Evolutionary conservation across 192 early-diverging fungal genomes (phyloP), one percentile per base, ranked within the genome.

Genomic region (Coemansia guatemalensis): DNA sequence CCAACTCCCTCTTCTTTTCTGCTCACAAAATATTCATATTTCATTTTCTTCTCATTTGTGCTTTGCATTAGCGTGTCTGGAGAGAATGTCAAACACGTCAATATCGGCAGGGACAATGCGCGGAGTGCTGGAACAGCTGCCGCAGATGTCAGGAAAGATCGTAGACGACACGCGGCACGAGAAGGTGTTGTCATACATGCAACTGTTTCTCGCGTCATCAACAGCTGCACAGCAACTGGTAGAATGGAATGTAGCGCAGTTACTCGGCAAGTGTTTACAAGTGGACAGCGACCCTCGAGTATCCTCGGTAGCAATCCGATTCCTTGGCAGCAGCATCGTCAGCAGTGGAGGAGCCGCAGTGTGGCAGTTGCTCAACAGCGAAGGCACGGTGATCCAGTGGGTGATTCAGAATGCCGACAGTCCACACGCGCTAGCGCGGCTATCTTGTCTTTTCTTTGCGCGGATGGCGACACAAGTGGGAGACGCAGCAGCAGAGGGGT

Each of bases 161-260:
- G 86, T 90, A 11, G 90, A 92, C 65, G 90, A 89, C 52, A 87
- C 90, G 3, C 73, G 88, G 17, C 85, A 92, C 70, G 90, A 92
- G 70, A 89, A 89, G 69, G 85, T 92, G 12, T 81, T 92, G 23
- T 86, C 88, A 0, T 87, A 88, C 58, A 69, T 91, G 69, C 54
- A 58, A 12, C 62, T 74, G 12, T 76, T 68, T 22, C 74, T 82
- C 25, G 44, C n/a, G 2, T 53, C 55, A 7, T 48, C 64, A 26
- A 21, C 14, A 4, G 62, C 65, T 3, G 62, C 60, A 0, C 33
- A 20, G 22, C 49, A 55, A 33, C 72, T 80, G 41, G 18, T 61
- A 7, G 60, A 32, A 14, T 79, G 77, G 77, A 27, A 62, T 21
- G 27, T 47, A 3, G 26, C 70, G 11, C 27, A 9, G 0, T 47